These are phyloP conservation scores for Fimicolochytrium jonesii DNA, from an alignment of 192 early-diverging fungal species.

Conservation along the genomic window DNA sequence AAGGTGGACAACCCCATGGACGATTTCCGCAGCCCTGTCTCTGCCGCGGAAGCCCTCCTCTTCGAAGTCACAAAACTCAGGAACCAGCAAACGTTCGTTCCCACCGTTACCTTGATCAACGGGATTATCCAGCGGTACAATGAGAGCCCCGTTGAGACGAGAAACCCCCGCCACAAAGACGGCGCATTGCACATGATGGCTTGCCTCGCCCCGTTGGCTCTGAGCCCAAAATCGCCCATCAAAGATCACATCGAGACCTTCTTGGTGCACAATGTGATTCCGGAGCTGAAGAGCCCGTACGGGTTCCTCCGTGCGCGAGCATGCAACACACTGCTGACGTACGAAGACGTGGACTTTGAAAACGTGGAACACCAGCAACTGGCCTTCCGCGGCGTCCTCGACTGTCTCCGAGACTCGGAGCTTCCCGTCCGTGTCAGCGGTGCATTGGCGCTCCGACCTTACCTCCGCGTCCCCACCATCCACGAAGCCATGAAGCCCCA, in stretches of 20 bases:
- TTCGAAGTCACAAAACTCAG: conserved; percentile 73
- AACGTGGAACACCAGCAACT: conserved; percentile 26
- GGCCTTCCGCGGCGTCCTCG: conserved; percentile 36
- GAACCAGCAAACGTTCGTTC: conserved; percentile 72
- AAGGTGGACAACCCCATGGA: conserved; percentile 67
- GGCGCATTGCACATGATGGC: conserved; percentile 88
- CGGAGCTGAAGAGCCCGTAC: conserved; percentile 82
- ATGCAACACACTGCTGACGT: conserved; percentile 39
- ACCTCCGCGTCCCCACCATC: conserved; percentile 71
- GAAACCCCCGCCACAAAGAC: conserved; percentile 77
- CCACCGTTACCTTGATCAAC: conserved; percentile 78
- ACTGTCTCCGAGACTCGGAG: conserved; percentile 67
- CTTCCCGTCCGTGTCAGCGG: conserved; percentile 87
- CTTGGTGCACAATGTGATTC: conserved; percentile 79
- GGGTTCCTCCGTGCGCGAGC: conserved; percentile 79
- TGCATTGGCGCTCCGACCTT: conserved; percentile 71
- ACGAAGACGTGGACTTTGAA: conserved; percentile 30
- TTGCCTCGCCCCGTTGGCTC: conserved; percentile 61
- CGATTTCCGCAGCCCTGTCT: conserved; percentile 73
- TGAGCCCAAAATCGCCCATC: conserved; percentile 68
- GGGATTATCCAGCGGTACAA: conserved; percentile 65
- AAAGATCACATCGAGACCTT: conserved; percentile 73
- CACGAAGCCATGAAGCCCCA: conserved; percentile 72
- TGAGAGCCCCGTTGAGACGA: conserved; percentile 60
- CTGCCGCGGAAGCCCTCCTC: conserved; percentile 73